Percentiles rank a stretch among this genome's conserved stretches.
Evolutionary conservation across 108 stramenopile genomes (phyloP).

Genomic region (Fragilariopsis cylindrus): DNA sequence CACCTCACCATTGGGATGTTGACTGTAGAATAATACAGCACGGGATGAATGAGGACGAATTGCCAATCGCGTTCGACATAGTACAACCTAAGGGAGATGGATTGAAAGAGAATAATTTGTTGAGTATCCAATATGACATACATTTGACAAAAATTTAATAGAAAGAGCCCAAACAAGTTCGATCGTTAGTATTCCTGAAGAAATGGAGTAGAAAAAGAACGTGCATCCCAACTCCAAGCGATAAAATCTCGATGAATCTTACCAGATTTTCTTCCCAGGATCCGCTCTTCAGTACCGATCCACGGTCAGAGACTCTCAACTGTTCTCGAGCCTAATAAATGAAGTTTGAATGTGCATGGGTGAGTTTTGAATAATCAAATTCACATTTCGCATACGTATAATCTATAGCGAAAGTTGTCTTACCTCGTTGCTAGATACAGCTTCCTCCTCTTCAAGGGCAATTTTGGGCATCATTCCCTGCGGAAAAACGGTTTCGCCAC

Average conservation of each 20-base stretch:
- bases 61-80: conserved; percentile 67
- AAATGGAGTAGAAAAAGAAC: neutral
- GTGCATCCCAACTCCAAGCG: neutral
- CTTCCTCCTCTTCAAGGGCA: conserved; percentile 32
- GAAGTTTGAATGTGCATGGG: neutral
- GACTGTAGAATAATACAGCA: conserved; percentile 89
- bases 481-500: conserved; percentile 95
- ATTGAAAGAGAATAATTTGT: neutral
- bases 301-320: conserved; percentile 27
- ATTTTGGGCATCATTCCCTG: conserved; percentile 58
- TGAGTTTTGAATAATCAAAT: neutral
- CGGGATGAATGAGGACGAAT: conserved; percentile 80
- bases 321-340: conserved; percentile 17
- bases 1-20: conserved; percentile 72
- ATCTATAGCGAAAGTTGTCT: neutral
- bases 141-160: neutral
- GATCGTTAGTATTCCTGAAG: neutral
- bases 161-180: neutral
- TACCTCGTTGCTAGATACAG: conserved; percentile 15
- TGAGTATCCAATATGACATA: neutral
- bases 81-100: conserved; percentile 29
- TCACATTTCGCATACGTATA: conserved; percentile 11
- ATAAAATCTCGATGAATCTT: neutral
- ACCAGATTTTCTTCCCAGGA: conserved; percentile 88
- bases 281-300: conserved; percentile 46